These are phyloP conservation scores for Mucor indicus DNA, from an alignment of 371 early-diverging fungal species.

Conservation along the genomic window DNA sequence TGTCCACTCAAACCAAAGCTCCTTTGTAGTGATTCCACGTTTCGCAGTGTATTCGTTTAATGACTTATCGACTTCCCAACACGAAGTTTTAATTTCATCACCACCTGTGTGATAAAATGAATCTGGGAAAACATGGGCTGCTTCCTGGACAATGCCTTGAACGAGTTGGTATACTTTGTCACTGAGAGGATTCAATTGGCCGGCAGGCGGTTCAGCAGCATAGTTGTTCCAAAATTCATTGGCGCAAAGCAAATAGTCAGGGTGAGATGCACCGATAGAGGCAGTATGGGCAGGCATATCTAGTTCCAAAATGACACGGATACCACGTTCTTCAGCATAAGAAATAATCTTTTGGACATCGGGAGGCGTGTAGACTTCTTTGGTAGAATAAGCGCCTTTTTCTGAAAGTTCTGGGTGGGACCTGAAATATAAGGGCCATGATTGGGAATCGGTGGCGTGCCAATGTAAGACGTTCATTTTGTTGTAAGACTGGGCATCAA, in stretches of 20 bases:
- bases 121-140: constrained; percentile 60
- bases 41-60: constrained; percentile 22
- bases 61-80: constrained; percentile 46
- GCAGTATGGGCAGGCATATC: constrained; percentile 82
- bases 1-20: constrained; percentile 34
- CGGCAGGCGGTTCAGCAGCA: constrained; percentile 71
- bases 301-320: constrained; percentile 76
- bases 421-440: constrained; percentile 69
- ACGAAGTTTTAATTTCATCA: constrained; percentile 72
- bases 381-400: constrained; percentile 64
- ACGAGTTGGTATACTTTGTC: constrained; percentile 37
- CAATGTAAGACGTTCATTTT: constrained; percentile 84
- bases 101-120: constrained; percentile 69
- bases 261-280: constrained; percentile 37
- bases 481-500: constrained; percentile 76
- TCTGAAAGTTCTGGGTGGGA: constrained; percentile 59
- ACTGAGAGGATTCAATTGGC: constrained; percentile 71
- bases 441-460: constrained; percentile 79
- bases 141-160: constrained; percentile 49
- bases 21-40: constrained; percentile 4
- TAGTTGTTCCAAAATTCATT: constrained; percentile 47
- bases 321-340: constrained; percentile 69
- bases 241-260: constrained; percentile 43
- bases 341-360: constrained; percentile 59
- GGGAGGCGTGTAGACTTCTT: constrained; percentile 55